These are phyloP conservation scores for Salix arbutifolia DNA, from an alignment of 345 rosid genomes.

Conservation along the genomic window DNA sequence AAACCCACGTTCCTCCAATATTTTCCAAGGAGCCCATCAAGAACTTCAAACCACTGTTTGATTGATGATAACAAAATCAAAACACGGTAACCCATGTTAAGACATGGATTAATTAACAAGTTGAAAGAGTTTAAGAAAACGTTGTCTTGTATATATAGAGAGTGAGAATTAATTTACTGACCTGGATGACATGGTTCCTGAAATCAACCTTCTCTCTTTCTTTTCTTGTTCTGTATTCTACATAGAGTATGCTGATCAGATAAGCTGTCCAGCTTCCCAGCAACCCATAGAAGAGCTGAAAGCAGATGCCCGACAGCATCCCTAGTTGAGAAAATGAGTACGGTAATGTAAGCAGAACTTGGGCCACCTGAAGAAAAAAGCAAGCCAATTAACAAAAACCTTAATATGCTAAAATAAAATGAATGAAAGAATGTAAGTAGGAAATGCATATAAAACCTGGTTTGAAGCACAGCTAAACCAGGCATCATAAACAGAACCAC, in stretches of 20 bases:
- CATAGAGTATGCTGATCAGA: conserved; percentile 84
- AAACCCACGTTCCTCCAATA: conserved; percentile 99
- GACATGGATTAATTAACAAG: neutral
- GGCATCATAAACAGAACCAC: conserved; percentile 95
- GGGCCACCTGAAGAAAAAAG: conserved; percentile 78
- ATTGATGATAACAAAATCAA: neutral
- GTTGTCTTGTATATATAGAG: neutral
- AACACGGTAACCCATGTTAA: neutral
- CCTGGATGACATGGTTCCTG: conserved; percentile 99
- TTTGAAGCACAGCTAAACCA: conserved; percentile 99
- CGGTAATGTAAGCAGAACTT: conserved; percentile 90
- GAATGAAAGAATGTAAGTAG: neutral
- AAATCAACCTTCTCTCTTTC: conserved; percentile 95
- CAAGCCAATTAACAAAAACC: neutral
- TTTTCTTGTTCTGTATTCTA: conserved; percentile 93
- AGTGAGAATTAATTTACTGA: neutral
- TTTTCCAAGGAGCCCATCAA: conserved; percentile 94
- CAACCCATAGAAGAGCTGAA: conserved; percentile 92
- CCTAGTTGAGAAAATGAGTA: conserved; percentile 99
- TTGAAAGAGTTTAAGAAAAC: neutral
- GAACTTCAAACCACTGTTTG: conserved; percentile 92
- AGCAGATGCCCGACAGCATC: conserved; percentile 83
- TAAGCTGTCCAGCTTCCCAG: conserved; percentile 99
- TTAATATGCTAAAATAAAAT: neutral
- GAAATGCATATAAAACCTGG: conserved; percentile 44